A percentile compares a stretch with the other conserved stretches of the same genome.
phyloP scores from a whole-genome alignment of 78 protist genomes.

The Cyanophora paradoxa region DNA sequence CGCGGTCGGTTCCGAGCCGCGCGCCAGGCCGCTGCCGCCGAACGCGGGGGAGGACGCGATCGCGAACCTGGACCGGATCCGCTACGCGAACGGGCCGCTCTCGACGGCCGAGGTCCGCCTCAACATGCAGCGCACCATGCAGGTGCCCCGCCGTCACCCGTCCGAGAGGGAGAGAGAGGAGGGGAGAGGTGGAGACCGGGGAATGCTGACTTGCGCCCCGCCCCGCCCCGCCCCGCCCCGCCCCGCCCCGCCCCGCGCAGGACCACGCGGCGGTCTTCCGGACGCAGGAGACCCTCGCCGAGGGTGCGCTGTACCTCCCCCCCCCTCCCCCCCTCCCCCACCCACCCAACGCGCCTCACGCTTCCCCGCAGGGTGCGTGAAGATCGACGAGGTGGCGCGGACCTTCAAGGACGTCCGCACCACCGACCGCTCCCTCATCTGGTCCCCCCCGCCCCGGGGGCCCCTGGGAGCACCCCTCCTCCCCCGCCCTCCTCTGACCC shows the following conservation, averaged over 20 bases:
- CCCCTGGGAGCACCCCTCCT: too few species aligned
- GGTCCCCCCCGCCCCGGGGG: too few species aligned
- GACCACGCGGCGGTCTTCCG: slow-evolving; percentile 96
- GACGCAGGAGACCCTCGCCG: slow-evolving; percentile 39
- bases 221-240: slow-evolving; percentile 81
- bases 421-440: slow-evolving; percentile 50
- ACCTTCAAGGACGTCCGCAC: slow-evolving; percentile 56
- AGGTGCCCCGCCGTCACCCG: too few species aligned
- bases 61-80: slow-evolving; percentile 73
- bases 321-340: not conserved
- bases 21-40: slow-evolving; percentile 29
- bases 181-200: too few species aligned
- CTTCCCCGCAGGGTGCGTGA: slow-evolving; percentile 30
- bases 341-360: too few species aligned
- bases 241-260: too few species aligned
- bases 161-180: too few species aligned
- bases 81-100: slow-evolving; percentile 64
- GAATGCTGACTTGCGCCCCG: not conserved
- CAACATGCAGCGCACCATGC: slow-evolving; percentile 4
- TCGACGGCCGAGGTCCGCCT: slow-evolving; percentile 56
- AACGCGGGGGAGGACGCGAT: slow-evolving; percentile 79
- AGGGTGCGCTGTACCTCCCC: slow-evolving; percentile 49
- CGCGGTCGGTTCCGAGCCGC: not conserved
- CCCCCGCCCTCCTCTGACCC: slow-evolving; percentile 55
- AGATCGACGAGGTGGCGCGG: slow-evolving; percentile 53